A percentile compares a stretch with the other conserved stretches of the same genome.
Conservation (phyloP, 352 stramenopile genomes). For the Blastocystis sp. region DNA sequence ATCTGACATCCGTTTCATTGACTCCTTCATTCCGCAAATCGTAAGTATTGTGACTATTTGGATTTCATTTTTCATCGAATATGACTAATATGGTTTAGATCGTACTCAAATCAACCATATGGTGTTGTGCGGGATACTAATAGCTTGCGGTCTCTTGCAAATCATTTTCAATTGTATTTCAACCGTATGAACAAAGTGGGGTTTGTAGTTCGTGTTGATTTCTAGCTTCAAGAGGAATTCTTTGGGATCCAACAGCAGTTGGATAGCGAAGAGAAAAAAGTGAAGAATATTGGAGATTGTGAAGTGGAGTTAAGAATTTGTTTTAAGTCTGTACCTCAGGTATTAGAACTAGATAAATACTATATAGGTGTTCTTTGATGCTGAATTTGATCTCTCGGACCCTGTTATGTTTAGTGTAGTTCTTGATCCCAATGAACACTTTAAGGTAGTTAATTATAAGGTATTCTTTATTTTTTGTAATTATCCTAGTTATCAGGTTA, state of each 20-base stretch:
- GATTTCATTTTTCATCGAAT: neutral
- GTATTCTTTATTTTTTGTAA: neutral
- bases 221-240: constrained; percentile 23
- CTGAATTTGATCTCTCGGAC: constrained; percentile 28
- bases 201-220: neutral
- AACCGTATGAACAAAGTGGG: constrained; percentile 33
- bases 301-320: constrained; percentile 21
- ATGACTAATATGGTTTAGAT: neutral
- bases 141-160: constrained; percentile 2
- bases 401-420: constrained; percentile 32
- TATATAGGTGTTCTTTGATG: constrained; percentile 5
- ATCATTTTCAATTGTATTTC: constrained; percentile 50
- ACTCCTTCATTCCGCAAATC: neutral
- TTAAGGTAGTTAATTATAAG: constrained; percentile 42
- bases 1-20: constrained; percentile 14
- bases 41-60: neutral
- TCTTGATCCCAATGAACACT: constrained; percentile 35
- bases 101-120: constrained; percentile 24
- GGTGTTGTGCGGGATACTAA: constrained; percentile 20
- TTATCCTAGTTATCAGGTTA: neutral
- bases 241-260: neutral
- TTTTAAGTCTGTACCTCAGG: constrained; percentile 35
- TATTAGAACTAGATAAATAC: neutral
- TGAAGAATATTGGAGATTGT: neutral
- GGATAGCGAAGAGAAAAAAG: neutral